Base-by-base conservation (phyloP, 2,329 filamentous ascomycete genomes). In the Diaporthe sp. region DNA sequence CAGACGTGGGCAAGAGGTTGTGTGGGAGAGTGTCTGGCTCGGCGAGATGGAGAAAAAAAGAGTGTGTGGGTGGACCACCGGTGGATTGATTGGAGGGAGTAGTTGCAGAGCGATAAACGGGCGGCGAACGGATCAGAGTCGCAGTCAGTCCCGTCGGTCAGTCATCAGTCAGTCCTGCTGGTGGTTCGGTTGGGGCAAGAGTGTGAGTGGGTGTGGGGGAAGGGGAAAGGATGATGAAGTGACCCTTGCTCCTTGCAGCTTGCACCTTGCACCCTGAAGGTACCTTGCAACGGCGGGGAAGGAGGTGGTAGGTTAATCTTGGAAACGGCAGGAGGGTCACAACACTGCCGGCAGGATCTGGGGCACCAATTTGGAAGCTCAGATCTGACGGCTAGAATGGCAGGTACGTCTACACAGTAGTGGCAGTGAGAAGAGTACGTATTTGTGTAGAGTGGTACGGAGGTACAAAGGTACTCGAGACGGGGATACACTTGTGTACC, bases 331-430 rank as follows among this genome's bases (percentile, higher is more conserved):
- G 49, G 46, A 42, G 34, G 49, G 49, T 10, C 25, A 67, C 65
- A 39, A 55, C 49, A 70, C 65, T 70, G 65, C 65, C 65, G 65
- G 65, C 65, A 70, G 49, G 49, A 70, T 70, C 65, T 70, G 49
- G 49, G 65, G 10, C 46, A 55, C 34, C 65, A 42, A 53, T 46
- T 70, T 55, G 65, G 65, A 70, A 70, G 65, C 65, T 55, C 65
- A 70, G 65, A 70, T 70, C 65, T 55, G 65, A 70, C 49, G 65
- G 46, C 49, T 70, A 53, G 34, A 42, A 53, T 39, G 34, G 65
- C 46, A 70, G 65, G 49, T 70, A 10, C 65, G 34, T n/a, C 55
- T n/a, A 28, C 28, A 28, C 28, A 28, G 28, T 28, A 15, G 19
- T 22, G 46, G 46, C 46, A 53, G 34, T 7, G 28, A 37, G 13